Base-by-base conservation (phyloP, 2,329 filamentous ascomycete genomes). In the Fusarium sp. region DNA sequence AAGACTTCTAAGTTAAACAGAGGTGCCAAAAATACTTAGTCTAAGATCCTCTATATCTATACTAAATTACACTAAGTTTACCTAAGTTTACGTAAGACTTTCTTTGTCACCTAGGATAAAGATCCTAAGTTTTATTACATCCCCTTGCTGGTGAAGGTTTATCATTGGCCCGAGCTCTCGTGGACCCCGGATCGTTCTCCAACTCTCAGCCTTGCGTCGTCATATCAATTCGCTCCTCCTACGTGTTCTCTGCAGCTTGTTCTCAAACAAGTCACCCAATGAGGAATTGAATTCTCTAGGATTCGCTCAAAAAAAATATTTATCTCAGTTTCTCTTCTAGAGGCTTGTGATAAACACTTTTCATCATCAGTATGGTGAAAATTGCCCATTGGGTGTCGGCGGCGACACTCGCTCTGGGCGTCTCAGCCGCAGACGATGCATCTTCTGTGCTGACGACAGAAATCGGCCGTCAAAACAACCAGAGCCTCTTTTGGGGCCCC, bases 401-500 rank as follows among this genome's bases (percentile, higher is more conserved):
- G n/a, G 78, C 78, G 55, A 76, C 77, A 51, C 70, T 82, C 64
- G 79, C 72, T 32, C 58, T 80, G 45, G 74, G 75, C 55, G 73
- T 65, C 32, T 67, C 77, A 38, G 82, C 80, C 50, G 68, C 72
- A 32, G 78, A 78, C 14, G 78, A 79, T 60, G 72, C 79, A 50
- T 82, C 82, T 47, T 74, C 76, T 18, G 82, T 88, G 61, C 79
- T 89, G 42, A 84, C 83, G 48, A 82, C 81, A 70, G 87, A 89
- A 77, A 83, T 89, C 68, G 85, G 83, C 39, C 86, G 87, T 20
- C 80, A 86, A 71, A 90, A 89, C 79, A 98, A 98, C 82, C 89
- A 97, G 79, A 96, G 93, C 79, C 87, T 99, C 77, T 87, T 98
- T 85, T 99, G 96, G 96, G 96, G 96, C 1, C 94, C 96, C 4